Percentiles rank a stretch among this genome's conserved stretches.
Evolutionary conservation across 352 stramenopile species (phyloP).

Genomic region (Halophytophthora polymorphica): DNA sequence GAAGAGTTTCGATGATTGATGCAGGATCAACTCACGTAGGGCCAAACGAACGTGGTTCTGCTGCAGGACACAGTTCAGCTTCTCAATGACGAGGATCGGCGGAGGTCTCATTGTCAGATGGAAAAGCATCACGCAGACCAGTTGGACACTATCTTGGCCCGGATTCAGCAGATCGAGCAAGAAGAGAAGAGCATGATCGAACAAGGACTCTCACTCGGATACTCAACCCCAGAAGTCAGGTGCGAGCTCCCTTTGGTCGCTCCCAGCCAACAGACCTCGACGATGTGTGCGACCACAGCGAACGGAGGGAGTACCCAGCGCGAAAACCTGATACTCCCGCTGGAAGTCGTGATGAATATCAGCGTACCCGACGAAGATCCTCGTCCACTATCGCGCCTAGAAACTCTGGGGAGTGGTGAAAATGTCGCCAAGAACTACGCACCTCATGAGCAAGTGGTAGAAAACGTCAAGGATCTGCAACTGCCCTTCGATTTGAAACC

Average conservation of each 20-base stretch:
- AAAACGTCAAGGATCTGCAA: not conserved
- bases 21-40: too few relatives aligned
- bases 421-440: not conserved
- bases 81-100: slow-evolving; percentile 52
- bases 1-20: too few relatives aligned
- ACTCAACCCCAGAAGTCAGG: slow-evolving; percentile 5
- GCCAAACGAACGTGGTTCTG: not conserved
- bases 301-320: not conserved
- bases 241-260: slow-evolving; percentile 11
- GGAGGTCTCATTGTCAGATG: slow-evolving; percentile 21
- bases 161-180: slow-evolving; percentile 47
- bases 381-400: not conserved
- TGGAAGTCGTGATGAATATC: slow-evolving; percentile 52
- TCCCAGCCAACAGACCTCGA: not conserved
- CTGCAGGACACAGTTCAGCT: slow-evolving; percentile 55
- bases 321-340: slow-evolving; percentile 28
- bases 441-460: not conserved
- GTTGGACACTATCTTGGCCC: slow-evolving; percentile 46
- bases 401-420: not conserved
- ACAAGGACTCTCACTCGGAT: slow-evolving; percentile 33
- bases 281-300: not conserved
- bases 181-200: slow-evolving; percentile 37
- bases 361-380: slow-evolving; percentile 9
- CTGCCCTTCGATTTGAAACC: not conserved
- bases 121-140: slow-evolving; percentile 26